phyloP scores from a whole-genome alignment of 257 asterid genomes.

The Solanum chmielewskii region DNA sequence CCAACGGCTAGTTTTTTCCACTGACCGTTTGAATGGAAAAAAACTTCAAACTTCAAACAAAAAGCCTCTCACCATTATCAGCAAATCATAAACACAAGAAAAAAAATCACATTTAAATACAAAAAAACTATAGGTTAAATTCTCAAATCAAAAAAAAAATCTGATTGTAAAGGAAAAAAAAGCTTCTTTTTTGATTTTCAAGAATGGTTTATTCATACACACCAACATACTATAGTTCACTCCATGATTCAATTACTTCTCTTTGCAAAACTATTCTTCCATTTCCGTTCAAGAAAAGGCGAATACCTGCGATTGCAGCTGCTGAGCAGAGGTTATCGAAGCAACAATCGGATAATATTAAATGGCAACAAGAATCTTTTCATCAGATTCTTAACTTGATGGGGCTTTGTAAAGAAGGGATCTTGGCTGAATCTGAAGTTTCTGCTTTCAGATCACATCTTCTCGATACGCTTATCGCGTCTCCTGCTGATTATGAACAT shows the following conservation, averaged over 20 bases:
- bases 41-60: slow-evolving; percentile 4
- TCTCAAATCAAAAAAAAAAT: not conserved
- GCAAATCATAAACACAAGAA: slow-evolving; percentile 2
- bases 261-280: slow-evolving; percentile 82
- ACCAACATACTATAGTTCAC: slow-evolving; percentile 73
- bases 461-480: slow-evolving; percentile 54
- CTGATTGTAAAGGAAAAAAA: not conserved
- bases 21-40: slow-evolving; percentile 22
- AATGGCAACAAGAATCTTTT: slow-evolving; percentile 96
- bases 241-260: slow-evolving; percentile 80
- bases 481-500: slow-evolving; percentile 67
- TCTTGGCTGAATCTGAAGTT: slow-evolving; percentile 65
- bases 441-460: slow-evolving; percentile 66
- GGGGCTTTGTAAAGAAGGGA: slow-evolving; percentile 79
- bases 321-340: slow-evolving; percentile 77
- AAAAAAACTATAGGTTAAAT: not conserved
- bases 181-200: not conserved
- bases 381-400: slow-evolving; percentile 81
- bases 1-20: slow-evolving; percentile 49
- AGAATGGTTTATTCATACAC: slow-evolving; percentile 69
- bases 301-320: slow-evolving; percentile 75
- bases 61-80: not conserved
- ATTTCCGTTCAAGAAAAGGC: slow-evolving; percentile 73
- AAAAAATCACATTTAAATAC: not conserved
- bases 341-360: slow-evolving; percentile 82